Evolutionary conservation across 2,329 filamentous ascomycete species (phyloP).

Genomic region (Beauveria caledonica): DNA sequence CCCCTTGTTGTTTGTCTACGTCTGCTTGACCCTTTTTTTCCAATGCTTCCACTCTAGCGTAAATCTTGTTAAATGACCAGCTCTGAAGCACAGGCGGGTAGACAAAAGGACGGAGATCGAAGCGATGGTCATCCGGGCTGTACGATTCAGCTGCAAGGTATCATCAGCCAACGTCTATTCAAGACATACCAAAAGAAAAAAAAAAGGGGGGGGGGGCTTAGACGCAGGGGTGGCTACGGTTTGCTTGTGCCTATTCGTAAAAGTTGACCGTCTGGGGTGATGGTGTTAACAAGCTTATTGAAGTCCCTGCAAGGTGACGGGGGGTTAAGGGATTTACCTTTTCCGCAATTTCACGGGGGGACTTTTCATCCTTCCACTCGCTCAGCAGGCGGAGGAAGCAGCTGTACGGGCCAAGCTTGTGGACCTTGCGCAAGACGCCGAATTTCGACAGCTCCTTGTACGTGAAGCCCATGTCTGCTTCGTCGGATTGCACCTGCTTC

Average conservation of each 20-base stretch:
- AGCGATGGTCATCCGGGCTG: conserved; percentile 32
- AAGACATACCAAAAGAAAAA: too few relatives aligned
- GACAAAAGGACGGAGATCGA: conserved; percentile 33
- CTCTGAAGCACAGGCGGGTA: conserved; percentile 29
- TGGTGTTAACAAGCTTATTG: too few relatives aligned
- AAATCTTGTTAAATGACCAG: conserved; percentile 35
- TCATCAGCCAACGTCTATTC: neutral
- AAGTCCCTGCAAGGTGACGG: too few relatives aligned
- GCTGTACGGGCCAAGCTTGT: conserved; percentile 34
- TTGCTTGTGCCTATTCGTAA: conserved; percentile 53
- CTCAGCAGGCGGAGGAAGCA: conserved; percentile 30
- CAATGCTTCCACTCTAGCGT: conserved; percentile 25
- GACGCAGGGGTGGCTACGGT: conserved; percentile 50
- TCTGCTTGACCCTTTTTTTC: conserved; percentile 18
- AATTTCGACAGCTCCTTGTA: conserved; percentile 33
- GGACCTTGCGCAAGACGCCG: conserved; percentile 30
- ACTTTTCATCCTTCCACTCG: conserved; percentile 27
- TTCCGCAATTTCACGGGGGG: conserved; percentile 30
- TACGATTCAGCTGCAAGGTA: conserved; percentile 14
- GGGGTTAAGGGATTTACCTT: conserved; percentile 30
- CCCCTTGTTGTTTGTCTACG: neutral
- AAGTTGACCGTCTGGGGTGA: neutral
- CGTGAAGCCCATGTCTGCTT: conserved; percentile 36
- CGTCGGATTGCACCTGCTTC: conserved; percentile 28
- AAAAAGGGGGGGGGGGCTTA: too few relatives aligned